Percentiles rank a stretch among this genome's conserved stretches.
Conservation (phyloP, 2,329 filamentous ascomycete species). For the Aspergillus ruber region DNA sequence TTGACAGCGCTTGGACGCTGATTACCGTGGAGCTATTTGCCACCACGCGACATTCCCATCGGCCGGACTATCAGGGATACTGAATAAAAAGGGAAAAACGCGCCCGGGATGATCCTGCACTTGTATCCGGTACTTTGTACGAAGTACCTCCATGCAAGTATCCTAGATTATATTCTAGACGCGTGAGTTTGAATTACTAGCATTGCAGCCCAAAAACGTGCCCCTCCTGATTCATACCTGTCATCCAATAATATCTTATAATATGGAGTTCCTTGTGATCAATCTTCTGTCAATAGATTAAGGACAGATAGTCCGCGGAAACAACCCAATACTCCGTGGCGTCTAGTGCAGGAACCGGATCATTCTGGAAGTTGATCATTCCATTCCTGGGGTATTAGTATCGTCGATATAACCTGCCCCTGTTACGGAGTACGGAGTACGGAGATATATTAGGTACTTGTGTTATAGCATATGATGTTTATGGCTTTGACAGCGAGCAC, state of each 20-base stretch:
- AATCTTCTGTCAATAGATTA: background rate
- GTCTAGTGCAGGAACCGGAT: background rate
- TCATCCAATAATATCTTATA: background rate
- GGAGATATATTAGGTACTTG: too few species aligned
- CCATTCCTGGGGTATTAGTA: background rate
- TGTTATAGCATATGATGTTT: too few species aligned
- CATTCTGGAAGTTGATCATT: background rate
- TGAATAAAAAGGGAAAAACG: too few species aligned
- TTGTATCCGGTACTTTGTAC: too few species aligned
- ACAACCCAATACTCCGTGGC: background rate
- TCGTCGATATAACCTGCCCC: too few species aligned
- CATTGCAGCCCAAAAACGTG: background rate
- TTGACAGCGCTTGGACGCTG: too few species aligned
- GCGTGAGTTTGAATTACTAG: too few species aligned
- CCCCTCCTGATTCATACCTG: background rate
- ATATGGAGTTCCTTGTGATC: too few species aligned
- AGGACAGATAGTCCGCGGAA: background rate
- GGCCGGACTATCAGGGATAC: background rate
- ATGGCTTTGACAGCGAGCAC: too few species aligned
- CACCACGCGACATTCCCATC: constrained; percentile 1
- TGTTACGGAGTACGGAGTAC: too few species aligned
- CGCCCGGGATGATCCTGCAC: background rate
- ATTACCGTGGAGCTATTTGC: background rate
- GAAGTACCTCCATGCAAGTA: background rate
- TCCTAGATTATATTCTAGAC: background rate